Base-by-base conservation (phyloP, 1,284 basidiomycete genomes). In the Melampsora larici-populina region DNA sequence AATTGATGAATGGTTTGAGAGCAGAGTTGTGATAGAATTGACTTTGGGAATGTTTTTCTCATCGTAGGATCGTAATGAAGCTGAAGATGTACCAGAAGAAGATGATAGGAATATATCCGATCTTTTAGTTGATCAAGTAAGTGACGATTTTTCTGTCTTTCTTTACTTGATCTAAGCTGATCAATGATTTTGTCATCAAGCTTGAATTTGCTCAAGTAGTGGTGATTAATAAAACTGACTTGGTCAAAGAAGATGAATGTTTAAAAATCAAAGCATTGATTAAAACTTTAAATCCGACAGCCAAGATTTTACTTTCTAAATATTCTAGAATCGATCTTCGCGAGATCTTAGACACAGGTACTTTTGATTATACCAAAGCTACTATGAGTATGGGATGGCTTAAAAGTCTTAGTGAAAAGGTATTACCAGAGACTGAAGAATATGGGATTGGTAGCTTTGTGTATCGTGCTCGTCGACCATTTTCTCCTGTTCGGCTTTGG, bases 81-180 rank as follows among this genome's bases (percentile, higher is more conserved):
- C 68, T 13, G 79, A 81, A 29, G 82, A 84, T 17, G 84, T 85
- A n/a, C 82, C 81, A 29, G 82, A 82, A 31, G 85, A 86, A 73
- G 86, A 86, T 80, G 86, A 86, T 80, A 81, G 85, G 31, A 86
- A 86, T 79, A 85, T 87, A 76, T 83, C 83, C 13, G 86, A 86
- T 78, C 82, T 86, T 76, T 81, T 85, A 76, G 83, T 82, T n/a
- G 84, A 85, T 70, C 84, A 85, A 76, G 81, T 73, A 31, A 73
- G 62, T 48, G 21, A 17, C 3, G 1, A 24, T 21, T 36, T 36
- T 36, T 51, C 24, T 36, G 11, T 5, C 24, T 64, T n/a, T 29
- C 15, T 9, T 43, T 21, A 24, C 18, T 36, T 9, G 9, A 31
- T 51, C 26, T 48, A 65, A 6, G 46, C 26, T 18, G 80, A 5